These are phyloP conservation scores for Dactylellina sp. DNA, from an alignment of 2,329 filamentous ascomycete genomes.

Conservation along the genomic window DNA sequence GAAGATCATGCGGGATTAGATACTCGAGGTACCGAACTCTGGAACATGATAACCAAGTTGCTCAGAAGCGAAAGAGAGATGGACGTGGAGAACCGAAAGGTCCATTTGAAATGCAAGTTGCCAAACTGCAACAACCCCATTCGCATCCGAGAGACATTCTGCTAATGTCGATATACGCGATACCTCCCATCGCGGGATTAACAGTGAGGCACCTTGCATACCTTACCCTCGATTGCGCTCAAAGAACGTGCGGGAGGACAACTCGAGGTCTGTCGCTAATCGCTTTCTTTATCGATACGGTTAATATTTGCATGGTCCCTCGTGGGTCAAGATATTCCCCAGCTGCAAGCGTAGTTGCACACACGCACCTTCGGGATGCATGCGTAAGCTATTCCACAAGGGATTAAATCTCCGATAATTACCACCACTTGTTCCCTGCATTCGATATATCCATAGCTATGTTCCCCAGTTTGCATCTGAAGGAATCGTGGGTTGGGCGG, in stretches of 20 bases:
- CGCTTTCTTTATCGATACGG: neutral
- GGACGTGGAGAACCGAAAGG: conserved; percentile 21
- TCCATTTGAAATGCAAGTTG: conserved; percentile 39
- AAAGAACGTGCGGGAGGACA: conserved; percentile 48
- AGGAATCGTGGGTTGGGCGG: too few species aligned
- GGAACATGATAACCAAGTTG: conserved; percentile 56
- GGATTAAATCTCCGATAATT: conserved; percentile 28
- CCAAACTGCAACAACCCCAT: too few species aligned
- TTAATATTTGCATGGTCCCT: conserved; percentile 11
- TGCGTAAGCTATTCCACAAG: conserved; percentile 29
- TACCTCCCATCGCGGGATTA: too few species aligned
- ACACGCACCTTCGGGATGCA: conserved; percentile 18
- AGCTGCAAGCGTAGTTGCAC: conserved; percentile 19
- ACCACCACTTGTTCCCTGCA: conserved; percentile 19
- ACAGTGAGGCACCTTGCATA: conserved; percentile 53
- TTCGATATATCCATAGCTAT: conserved; percentile 9
- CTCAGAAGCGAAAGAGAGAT: conserved; percentile 48
- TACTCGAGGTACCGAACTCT: conserved; percentile 41
- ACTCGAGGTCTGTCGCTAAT: conserved; percentile 41
- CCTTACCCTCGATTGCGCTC: conserved; percentile 53
- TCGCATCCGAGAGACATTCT: too few species aligned
- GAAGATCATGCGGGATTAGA: conserved; percentile 51
- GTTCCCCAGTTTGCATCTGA: neutral
- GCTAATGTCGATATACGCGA: conserved; percentile 10
- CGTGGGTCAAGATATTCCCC: conserved; percentile 6